Percentiles rank a stretch among this genome's conserved stretches.
These are phyloP conservation scores for Geotrichum phurueaensis DNA, from an alignment of 1,139 yeast species.

Conservation along the genomic window DNA sequence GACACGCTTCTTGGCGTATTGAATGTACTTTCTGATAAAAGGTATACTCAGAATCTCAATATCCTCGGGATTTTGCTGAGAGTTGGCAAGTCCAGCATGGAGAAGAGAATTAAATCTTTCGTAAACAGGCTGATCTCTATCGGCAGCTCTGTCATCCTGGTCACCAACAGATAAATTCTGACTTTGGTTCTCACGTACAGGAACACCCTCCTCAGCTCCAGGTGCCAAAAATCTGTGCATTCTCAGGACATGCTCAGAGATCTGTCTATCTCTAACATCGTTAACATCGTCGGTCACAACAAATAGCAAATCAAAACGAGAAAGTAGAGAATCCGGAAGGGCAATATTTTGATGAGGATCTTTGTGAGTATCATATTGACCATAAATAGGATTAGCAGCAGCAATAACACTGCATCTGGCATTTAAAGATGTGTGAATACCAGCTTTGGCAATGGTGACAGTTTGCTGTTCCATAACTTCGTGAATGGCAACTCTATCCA, in stretches of 20 bases:
- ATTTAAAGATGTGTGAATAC: conserved; percentile 91
- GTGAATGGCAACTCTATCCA: conserved; percentile 95
- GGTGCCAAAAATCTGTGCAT: conserved; percentile 89
- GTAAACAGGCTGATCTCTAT: conserved; percentile 54
- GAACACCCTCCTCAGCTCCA: conserved; percentile 90
- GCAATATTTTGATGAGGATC: conserved; percentile 97
- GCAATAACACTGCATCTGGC: conserved; percentile 97
- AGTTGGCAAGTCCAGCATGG: conserved; percentile 67
- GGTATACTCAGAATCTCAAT: conserved; percentile 73
- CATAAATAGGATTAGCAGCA: conserved; percentile 97
- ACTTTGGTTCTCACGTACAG: conserved; percentile 70
- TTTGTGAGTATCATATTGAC: conserved; percentile 92
- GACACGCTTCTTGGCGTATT: conserved; percentile 86
- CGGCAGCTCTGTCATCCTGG: conserved; percentile 41
- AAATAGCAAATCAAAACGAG: conserved; percentile 92
- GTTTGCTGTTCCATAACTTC: conserved; percentile 99
- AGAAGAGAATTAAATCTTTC: conserved; percentile 78
- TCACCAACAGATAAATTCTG: conserved; percentile 79
- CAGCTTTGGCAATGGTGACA: conserved; percentile 96
- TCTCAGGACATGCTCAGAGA: conserved; percentile 90
- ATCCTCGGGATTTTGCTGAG: conserved; percentile 33
- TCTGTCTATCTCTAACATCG: conserved; percentile 74
- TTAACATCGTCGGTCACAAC: conserved; percentile 95
- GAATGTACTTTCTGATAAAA: conserved; percentile 85
- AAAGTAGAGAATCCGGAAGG: conserved; percentile 87